Evolutionary conservation across 495 filamentous ascomycete genomes (phyloP).

Genomic region (Hypoxylon cercidicola): DNA sequence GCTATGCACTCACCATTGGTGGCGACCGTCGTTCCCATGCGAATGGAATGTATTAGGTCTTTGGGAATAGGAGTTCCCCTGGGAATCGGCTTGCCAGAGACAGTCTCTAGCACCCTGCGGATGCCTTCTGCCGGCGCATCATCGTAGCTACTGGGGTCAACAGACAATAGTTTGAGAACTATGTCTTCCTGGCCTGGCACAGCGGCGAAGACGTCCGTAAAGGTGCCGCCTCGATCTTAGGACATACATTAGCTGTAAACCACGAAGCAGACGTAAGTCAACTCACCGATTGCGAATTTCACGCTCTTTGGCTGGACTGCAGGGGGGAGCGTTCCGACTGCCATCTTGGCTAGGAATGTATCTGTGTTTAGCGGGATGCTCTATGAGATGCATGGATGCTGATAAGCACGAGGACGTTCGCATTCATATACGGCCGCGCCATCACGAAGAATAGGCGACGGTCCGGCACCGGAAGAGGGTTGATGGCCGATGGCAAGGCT

Average conservation of each 20-base stretch:
- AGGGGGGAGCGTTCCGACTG: conserved; percentile 20
- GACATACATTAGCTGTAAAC: conserved; percentile 14
- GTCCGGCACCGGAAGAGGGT: conserved; percentile 35
- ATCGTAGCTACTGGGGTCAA: conserved; percentile 86
- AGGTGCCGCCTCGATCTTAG: conserved; percentile 72
- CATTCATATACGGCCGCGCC: conserved; percentile 24
- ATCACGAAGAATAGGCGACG: conserved; percentile 17
- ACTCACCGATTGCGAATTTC: conserved; percentile 37
- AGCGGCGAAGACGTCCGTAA: conserved; percentile 76
- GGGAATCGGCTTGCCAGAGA: conserved; percentile 70
- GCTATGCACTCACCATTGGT: conserved; percentile 67
- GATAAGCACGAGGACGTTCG: conserved; percentile 27
- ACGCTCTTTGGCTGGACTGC: conserved; percentile 32
- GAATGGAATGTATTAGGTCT: conserved; percentile 75
- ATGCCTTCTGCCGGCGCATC: conserved; percentile 94
- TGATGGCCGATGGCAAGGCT: conserved; percentile 20
- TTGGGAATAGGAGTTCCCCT: conserved; percentile 69
- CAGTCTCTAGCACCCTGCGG: conserved; percentile 73
- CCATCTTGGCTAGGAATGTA: conserved; percentile 29
- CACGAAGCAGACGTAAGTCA: conserved; percentile 1
- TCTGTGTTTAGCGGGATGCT: conserved; percentile 1
- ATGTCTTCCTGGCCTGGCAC: conserved; percentile 69
- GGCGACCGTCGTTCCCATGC: conserved; percentile 90
- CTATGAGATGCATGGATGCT: conserved; percentile 19
- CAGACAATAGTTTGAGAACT: conserved; percentile 86